A percentile compares a stretch with the other conserved stretches of the same genome.
These are phyloP conservation scores for Passiflora organensis DNA, from an alignment of 345 rosid genomes.

Conservation along the genomic window DNA sequence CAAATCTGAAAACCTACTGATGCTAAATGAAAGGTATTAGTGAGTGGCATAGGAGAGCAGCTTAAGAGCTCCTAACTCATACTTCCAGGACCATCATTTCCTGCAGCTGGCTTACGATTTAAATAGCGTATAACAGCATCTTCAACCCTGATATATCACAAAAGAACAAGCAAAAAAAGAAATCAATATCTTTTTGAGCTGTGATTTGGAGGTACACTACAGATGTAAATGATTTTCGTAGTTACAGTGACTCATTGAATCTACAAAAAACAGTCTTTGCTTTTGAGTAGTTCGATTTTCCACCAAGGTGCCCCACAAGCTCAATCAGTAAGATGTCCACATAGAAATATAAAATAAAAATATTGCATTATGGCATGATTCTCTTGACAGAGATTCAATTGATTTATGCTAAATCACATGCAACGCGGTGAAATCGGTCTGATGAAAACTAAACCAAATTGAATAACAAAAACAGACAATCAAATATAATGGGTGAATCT, in stretches of 20 bases:
- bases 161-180: neutral
- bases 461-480: too few relatives aligned
- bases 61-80: constrained; percentile 27
- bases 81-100: constrained; percentile 84
- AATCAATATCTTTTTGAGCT: neutral
- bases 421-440: too few relatives aligned
- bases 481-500: too few relatives aligned
- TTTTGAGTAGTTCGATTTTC: neutral
- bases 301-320: too few relatives aligned
- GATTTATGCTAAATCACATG: too few relatives aligned
- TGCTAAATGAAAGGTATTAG: constrained; percentile 8
- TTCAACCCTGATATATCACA: constrained; percentile 60
- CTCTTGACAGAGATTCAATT: too few relatives aligned
- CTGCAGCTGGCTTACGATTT: constrained; percentile 86
- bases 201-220: too few relatives aligned
- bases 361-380: too few relatives aligned
- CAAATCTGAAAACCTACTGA: constrained; percentile 19
- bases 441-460: too few relatives aligned
- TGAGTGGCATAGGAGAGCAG: neutral
- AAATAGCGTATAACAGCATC: constrained; percentile 93
- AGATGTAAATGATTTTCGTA: neutral
- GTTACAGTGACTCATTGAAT: neutral
- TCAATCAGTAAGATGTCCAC: too few relatives aligned
- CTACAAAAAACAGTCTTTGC: neutral
- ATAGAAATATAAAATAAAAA: too few relatives aligned